These are phyloP conservation scores for Voacanga thouarsii DNA, from an alignment of 257 asterid species.

Conservation along the genomic window DNA sequence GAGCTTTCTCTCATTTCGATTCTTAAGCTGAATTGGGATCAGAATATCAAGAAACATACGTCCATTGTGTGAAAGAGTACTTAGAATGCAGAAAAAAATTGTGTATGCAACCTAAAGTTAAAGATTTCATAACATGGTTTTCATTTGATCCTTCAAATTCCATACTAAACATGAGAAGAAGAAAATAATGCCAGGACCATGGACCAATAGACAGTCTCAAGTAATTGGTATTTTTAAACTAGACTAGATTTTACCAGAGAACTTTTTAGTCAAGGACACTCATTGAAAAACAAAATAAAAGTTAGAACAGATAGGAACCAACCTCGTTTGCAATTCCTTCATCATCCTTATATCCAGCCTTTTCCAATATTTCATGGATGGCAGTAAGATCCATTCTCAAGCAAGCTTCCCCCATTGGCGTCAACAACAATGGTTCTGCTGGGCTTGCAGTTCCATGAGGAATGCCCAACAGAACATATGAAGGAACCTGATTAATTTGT, in stretches of 20 bases:
- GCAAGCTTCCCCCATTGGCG: conserved; percentile 79
- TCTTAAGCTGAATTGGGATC: neutral
- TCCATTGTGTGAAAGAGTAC: neutral
- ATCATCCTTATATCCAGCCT: conserved; percentile 75
- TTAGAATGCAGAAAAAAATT: neutral
- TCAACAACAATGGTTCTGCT: conserved; percentile 34
- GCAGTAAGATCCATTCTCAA: conserved; percentile 86
- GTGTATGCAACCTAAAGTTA: neutral
- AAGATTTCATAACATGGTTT: neutral
- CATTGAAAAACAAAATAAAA: neutral
- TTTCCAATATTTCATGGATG: conserved; percentile 72
- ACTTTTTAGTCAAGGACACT: neutral
- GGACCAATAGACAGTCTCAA: neutral
- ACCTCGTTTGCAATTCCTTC: conserved; percentile 92
- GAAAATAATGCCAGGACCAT: neutral
- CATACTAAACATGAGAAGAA: neutral
- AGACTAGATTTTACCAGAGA: neutral
- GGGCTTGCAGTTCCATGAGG: conserved; percentile 34
- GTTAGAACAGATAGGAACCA: neutral
- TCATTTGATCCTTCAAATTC: neutral
- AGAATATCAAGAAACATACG: neutral
- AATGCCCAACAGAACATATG: conserved; percentile 51
- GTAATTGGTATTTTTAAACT: neutral
- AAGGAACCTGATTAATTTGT: conserved; percentile 49
- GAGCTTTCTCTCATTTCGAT: neutral